These are phyloP conservation scores for Blastomyces emzantsi DNA, from an alignment of 2,329 filamentous ascomycete species.

Conservation along the genomic window DNA sequence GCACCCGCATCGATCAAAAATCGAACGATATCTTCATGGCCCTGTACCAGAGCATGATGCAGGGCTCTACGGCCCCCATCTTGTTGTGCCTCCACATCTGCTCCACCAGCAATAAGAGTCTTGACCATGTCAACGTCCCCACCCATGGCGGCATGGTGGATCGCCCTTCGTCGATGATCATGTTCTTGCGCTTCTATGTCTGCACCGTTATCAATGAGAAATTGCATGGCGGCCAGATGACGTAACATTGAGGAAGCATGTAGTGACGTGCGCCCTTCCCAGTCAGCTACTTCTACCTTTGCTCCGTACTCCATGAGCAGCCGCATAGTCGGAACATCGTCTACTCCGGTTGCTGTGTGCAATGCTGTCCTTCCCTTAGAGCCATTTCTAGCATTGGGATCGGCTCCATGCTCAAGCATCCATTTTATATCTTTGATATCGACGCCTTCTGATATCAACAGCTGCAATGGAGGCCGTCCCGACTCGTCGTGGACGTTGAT, in stretches of 20 bases:
- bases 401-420: neutral
- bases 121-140: neutral
- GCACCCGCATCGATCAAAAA: neutral
- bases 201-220: conserved; percentile 1
- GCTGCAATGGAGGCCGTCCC: neutral
- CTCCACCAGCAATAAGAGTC: neutral
- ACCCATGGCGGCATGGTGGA: neutral
- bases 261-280: neutral
- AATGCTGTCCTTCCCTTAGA: neutral
- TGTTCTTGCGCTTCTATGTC: neutral
- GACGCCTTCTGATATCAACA: neutral
- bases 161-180: neutral
- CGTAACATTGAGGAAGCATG: neutral
- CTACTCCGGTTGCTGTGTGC: neutral
- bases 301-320: neutral
- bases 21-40: neutral
- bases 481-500: neutral
- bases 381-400: neutral
- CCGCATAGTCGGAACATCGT: neutral
- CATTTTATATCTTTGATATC: neutral
- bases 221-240: neutral
- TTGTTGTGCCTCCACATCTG: neutral
- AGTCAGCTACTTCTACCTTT: neutral
- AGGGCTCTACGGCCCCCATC: neutral
- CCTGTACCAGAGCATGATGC: neutral